Conservation (phyloP, 306 rosid genomes). For the Quercus glauca region DNA sequence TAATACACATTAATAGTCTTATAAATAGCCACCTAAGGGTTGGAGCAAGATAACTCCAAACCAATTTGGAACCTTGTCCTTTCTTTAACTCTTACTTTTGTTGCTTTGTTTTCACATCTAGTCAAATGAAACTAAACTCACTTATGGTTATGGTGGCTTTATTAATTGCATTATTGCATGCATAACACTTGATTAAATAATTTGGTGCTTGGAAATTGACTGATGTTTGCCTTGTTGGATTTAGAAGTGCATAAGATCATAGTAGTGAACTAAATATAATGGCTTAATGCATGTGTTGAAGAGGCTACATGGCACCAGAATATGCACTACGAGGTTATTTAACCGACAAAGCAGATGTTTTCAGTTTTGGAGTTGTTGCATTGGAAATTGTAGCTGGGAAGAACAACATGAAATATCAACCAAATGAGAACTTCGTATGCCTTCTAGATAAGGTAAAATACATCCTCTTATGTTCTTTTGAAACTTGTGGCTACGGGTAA, state of each 20-base stretch:
- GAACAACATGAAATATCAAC: slow-evolving; percentile 35
- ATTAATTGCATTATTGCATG: no score
- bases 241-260: neutral
- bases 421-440: slow-evolving; percentile 48
- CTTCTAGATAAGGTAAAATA: slow-evolving; percentile 58
- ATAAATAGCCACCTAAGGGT: no score
- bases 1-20: no score
- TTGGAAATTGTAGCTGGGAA: slow-evolving; percentile 52
- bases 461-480: neutral
- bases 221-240: neutral
- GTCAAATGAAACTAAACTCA: no score
- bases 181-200: no score
- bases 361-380: slow-evolving; percentile 58
- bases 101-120: no score
- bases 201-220: neutral
- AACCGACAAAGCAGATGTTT: slow-evolving; percentile 57
- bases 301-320: slow-evolving; percentile 81
- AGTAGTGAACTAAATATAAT: neutral
- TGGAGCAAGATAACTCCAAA: no score
- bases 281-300: slow-evolving; percentile 13
- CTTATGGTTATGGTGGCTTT: no score
- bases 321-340: slow-evolving; percentile 68
- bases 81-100: no score
- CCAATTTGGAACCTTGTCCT: slow-evolving; percentile 23
- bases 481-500: neutral